Evolutionary conservation across 2,329 filamentous ascomycete genomes (phyloP), one percentile per base, ranked within the genome.

Genomic region (Metarhizium humberi): DNA sequence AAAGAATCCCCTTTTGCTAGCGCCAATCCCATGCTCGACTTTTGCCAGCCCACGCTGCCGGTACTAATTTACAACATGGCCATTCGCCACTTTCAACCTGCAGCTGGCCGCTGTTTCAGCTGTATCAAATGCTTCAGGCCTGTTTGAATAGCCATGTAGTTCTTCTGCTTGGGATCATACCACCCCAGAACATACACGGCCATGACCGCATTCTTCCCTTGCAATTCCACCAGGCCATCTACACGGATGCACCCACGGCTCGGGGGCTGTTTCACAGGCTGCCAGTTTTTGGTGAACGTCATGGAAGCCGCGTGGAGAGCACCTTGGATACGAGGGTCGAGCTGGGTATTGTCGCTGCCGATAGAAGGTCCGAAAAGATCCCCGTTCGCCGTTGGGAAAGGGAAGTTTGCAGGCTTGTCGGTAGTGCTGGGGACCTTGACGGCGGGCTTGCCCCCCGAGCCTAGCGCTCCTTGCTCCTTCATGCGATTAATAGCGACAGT

Each of bases 141-240:
- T 49, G 77, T 69, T 47, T 78, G 63, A 14, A 72, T 66, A 34
- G 63, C 63, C 57, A 69, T 72, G 52, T 73, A 80, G 49, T 68
- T 70, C 57, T 73, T 72, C 45, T 73, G 75, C 64, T 80, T 78
- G 1, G 81, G 80, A 62, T 85, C 75, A 66, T 79, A 85, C 66
- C 75, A 81, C 2, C 73, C 77, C 11, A 67, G 56, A 2, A 80
- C 79, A 57, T 82, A 77, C 13, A 84, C 68, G 2, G 75, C 73
- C 54, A 84, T 63, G 51, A 71, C 70, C 1, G 74, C 74, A 25
- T 67, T 73, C 2, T 75, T 64, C 2, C 78, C 73, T 45, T 75
- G 70, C 2, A 84, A 56, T 58, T 83, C 78, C 2, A 85, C 74
- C 11, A 82, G 64, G 0, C 82, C 82, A 16, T 76, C 76, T 1